These are phyloP conservation scores for Xylariaceae sp. DNA, from an alignment of 2,329 filamentous ascomycete species.

Conservation along the genomic window DNA sequence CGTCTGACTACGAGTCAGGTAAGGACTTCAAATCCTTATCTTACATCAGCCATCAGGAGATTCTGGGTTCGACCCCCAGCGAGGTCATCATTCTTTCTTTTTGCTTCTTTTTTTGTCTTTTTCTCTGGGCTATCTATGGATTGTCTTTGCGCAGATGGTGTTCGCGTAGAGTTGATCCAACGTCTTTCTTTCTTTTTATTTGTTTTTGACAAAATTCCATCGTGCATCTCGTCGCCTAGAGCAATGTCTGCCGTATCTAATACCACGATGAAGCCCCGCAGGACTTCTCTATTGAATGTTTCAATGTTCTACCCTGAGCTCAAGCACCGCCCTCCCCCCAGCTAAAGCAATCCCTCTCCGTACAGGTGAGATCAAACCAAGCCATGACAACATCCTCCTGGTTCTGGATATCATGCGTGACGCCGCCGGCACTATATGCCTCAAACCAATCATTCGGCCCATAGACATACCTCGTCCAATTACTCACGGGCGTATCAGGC, in stretches of 20 bases:
- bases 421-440: slow-evolving; percentile 36
- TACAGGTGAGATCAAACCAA: slow-evolving; percentile 37
- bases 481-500: slow-evolving; percentile 31
- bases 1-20: slow-evolving; percentile 38
- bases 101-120: not conserved
- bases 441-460: slow-evolving; percentile 36
- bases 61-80: slow-evolving; percentile 22
- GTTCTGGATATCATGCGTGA: slow-evolving; percentile 37
- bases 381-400: slow-evolving; percentile 35
- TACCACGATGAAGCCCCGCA: not conserved
- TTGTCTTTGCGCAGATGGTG: too few relatives aligned
- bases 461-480: slow-evolving; percentile 37
- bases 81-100: slow-evolving; percentile 11
- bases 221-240: too few relatives aligned
- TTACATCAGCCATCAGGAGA: slow-evolving; percentile 15
- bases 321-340: slow-evolving; percentile 32
- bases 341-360: slow-evolving; percentile 31
- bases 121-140: not conserved
- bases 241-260: not conserved
- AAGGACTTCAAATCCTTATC: not conserved
- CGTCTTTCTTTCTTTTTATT: not conserved
- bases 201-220: not conserved
- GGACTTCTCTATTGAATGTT: not conserved
- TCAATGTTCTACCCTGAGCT: not conserved
- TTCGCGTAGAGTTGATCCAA: too few relatives aligned